phyloP scores from a whole-genome alignment of 345 rosid genomes.

The Brassica rapa region DNA sequence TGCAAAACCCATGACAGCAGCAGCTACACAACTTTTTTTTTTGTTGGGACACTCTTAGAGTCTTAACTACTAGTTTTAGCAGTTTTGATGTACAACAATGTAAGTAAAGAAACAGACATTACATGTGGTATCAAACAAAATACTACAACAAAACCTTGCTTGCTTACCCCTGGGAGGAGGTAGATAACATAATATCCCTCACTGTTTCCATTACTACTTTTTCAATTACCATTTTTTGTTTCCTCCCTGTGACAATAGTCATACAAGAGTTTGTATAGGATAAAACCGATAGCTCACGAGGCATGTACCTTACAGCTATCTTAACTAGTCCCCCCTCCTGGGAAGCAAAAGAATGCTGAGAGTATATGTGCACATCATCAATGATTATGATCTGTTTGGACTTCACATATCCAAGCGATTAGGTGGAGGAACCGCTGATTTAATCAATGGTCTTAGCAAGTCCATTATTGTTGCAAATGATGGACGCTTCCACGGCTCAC shows the following conservation, averaged over 20 bases:
- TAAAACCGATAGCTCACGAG: background rate
- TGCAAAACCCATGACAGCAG: background rate
- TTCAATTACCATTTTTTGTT: slow-evolving; percentile 1
- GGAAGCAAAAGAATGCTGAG: background rate
- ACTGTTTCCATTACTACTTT: slow-evolving; percentile 31
- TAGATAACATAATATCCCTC: background rate
- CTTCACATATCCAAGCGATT: slow-evolving; percentile 42
- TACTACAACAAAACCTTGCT: slow-evolving; percentile 29
- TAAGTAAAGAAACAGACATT: background rate
- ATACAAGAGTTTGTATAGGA: background rate
- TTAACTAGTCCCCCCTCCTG: background rate
- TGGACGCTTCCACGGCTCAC: slow-evolving; percentile 98
- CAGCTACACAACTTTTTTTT: background rate
- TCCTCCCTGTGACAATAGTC: background rate
- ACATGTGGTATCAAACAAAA: slow-evolving; percentile 11
- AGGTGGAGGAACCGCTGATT: slow-evolving; percentile 59
- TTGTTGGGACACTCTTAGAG: background rate
- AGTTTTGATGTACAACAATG: slow-evolving; percentile 22
- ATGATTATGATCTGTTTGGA: background rate
- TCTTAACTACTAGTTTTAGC: background rate
- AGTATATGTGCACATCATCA: background rate
- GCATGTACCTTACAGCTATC: background rate
- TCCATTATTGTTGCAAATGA: slow-evolving; percentile 89
- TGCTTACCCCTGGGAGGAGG: slow-evolving; percentile 26
- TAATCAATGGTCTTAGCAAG: slow-evolving; percentile 69